Evolutionary conservation across 148 eudicot genomes (phyloP).

Genomic region (Spergularia bocconei): DNA sequence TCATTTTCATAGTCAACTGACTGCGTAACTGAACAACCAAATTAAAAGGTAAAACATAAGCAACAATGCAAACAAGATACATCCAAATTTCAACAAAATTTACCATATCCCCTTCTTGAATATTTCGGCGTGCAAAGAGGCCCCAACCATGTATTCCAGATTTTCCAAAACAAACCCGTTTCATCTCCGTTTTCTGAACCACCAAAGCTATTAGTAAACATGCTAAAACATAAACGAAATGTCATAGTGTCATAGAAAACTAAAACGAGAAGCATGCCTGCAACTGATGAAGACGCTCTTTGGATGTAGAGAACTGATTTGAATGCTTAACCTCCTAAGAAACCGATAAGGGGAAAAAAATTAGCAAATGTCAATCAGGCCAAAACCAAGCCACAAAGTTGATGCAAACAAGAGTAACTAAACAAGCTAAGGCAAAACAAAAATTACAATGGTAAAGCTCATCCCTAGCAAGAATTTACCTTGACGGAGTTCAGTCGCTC

Average conservation of each 20-base stretch:
- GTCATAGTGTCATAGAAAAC: neutral
- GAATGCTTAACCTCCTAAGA: slow-evolving; percentile 47
- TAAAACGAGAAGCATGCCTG: slow-evolving; percentile 47
- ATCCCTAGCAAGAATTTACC: slow-evolving; percentile 37
- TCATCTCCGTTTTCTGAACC: slow-evolving; percentile 61
- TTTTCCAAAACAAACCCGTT: slow-evolving; percentile 81
- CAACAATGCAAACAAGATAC: neutral
- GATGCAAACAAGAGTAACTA: neutral
- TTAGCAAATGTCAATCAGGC: neutral
- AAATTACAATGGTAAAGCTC: neutral
- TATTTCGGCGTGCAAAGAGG: slow-evolving; percentile 79
- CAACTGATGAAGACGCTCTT: slow-evolving; percentile 66
- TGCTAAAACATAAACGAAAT: neutral
- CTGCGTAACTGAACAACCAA: neutral
- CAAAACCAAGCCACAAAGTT: neutral
- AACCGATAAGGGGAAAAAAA: neutral
- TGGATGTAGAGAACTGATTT: slow-evolving; percentile 49
- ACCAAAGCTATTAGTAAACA: slow-evolving; percentile 16
- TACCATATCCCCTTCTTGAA: slow-evolving; percentile 99
- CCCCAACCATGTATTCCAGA: slow-evolving; percentile 99
- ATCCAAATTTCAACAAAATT: slow-evolving; percentile 9
- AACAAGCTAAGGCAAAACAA: neutral
- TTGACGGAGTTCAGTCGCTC: slow-evolving; percentile 48
- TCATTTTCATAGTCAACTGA: neutral
- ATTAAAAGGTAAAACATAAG: neutral